Conservation (phyloP, 768 basidiomycete species). For the Rhodotorula paludigena region DNA sequence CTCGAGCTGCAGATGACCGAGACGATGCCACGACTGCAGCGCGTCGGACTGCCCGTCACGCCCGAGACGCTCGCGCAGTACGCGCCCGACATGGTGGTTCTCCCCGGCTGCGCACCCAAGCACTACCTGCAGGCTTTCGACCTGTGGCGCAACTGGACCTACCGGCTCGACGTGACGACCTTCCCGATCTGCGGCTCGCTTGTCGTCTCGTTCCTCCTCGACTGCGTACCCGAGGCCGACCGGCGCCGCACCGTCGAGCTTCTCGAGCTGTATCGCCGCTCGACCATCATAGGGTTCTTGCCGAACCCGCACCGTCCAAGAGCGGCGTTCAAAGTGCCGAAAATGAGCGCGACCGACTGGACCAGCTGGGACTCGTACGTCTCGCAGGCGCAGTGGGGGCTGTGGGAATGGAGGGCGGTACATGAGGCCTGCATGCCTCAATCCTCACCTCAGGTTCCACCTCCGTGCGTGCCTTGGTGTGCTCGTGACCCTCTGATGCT, state of each 20-base stretch:
- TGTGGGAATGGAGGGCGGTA: background rate
- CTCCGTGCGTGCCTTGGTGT: no score
- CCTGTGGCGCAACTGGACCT: background rate
- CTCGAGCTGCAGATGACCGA: background rate
- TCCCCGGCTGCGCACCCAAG: background rate
- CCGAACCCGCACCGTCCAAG: no score
- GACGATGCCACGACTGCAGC: background rate
- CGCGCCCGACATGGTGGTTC: background rate
- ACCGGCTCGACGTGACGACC: background rate
- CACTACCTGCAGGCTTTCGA: background rate
- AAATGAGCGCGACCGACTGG: background rate
- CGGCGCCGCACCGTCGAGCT: background rate
- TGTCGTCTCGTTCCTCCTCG: conserved; percentile 7
- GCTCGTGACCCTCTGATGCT: no score
- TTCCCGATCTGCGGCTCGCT: conserved; percentile 15
- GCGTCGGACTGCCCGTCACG: background rate
- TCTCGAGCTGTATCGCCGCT: conserved; percentile 21
- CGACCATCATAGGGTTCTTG: background rate
- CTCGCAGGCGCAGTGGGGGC: background rate
- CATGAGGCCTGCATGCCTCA: background rate
- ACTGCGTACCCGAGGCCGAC: background rate
- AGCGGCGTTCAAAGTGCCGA: background rate
- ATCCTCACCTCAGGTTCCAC: no score
- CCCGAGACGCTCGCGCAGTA: fast-evolving
- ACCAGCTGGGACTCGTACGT: background rate